phyloP scores from a whole-genome alignment of 306 rosid species.

The Geum urbanum region DNA sequence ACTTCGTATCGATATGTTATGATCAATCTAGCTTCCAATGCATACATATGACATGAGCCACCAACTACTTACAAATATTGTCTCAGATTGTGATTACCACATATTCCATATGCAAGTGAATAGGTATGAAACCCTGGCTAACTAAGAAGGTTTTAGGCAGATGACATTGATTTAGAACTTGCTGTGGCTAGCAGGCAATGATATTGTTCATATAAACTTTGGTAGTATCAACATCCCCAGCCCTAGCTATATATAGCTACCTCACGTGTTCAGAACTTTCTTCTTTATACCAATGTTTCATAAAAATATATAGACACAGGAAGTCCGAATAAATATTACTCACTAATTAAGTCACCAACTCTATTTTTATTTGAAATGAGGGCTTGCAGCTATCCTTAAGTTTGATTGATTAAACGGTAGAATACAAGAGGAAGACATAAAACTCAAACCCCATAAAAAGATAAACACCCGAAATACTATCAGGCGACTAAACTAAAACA shows the following conservation, averaged over 20 bases:
- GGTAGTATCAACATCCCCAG: conserved; percentile 1
- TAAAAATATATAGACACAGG: background rate
- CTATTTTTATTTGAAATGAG: too few species aligned
- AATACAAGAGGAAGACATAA: too few species aligned
- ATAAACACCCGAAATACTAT: too few species aligned
- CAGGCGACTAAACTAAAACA: too few species aligned
- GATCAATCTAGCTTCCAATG: background rate
- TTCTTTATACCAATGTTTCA: background rate
- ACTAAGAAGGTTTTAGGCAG: background rate
- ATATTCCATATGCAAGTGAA: background rate
- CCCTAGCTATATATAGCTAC: background rate
- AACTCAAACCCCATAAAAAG: too few species aligned
- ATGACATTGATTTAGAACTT: background rate
- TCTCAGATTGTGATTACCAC: background rate
- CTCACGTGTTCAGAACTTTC: conserved; percentile 6
- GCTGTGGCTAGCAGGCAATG: background rate
- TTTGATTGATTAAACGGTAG: too few species aligned
- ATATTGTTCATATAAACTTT: background rate
- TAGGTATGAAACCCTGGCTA: background rate
- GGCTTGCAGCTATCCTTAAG: too few species aligned
- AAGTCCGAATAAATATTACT: background rate
- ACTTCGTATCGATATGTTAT: background rate
- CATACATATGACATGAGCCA: background rate
- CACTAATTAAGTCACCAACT: background rate
- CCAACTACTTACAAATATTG: background rate